Evolutionary conservation across 768 basidiomycete species (phyloP).

Genomic region (Paxillus ammoniavirescens): DNA sequence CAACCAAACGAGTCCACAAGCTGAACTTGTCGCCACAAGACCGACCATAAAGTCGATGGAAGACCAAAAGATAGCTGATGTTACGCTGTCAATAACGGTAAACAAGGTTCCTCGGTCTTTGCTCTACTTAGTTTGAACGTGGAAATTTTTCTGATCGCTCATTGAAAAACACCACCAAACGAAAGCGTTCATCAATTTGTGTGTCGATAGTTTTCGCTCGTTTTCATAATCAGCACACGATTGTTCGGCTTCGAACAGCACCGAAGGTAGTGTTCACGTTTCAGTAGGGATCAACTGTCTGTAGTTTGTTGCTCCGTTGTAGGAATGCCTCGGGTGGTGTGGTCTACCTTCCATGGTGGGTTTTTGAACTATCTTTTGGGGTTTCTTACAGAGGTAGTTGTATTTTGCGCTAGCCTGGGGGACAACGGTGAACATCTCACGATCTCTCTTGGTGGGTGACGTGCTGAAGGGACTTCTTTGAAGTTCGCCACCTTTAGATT

Average conservation of each 20-base stretch:
- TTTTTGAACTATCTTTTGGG: background rate
- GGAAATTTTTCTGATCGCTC: no score
- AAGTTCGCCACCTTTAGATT: background rate
- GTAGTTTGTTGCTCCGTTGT: background rate
- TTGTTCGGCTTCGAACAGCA: background rate
- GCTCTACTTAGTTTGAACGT: no score
- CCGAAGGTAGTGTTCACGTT: conserved; percentile 4
- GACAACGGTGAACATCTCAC: conserved; percentile 1
- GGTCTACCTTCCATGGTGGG: background rate
- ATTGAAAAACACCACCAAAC: no score
- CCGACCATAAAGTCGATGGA: no score
- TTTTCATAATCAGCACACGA: background rate
- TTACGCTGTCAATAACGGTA: no score
- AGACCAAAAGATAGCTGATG: no score
- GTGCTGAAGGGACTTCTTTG: background rate
- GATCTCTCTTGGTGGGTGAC: background rate
- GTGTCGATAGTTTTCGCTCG: background rate
- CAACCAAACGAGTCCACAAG: no score
- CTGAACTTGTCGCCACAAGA: no score
- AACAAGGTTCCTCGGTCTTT: no score
- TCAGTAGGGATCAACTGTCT: background rate
- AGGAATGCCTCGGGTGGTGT: background rate
- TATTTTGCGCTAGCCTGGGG: background rate
- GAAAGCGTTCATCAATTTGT: conserved; percentile 1
- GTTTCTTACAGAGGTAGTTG: background rate